A percentile compares a stretch with the other conserved stretches of the same genome.
Conservation (phyloP, 768 basidiomycete genomes). For the Naematelia aurantialba region DNA sequence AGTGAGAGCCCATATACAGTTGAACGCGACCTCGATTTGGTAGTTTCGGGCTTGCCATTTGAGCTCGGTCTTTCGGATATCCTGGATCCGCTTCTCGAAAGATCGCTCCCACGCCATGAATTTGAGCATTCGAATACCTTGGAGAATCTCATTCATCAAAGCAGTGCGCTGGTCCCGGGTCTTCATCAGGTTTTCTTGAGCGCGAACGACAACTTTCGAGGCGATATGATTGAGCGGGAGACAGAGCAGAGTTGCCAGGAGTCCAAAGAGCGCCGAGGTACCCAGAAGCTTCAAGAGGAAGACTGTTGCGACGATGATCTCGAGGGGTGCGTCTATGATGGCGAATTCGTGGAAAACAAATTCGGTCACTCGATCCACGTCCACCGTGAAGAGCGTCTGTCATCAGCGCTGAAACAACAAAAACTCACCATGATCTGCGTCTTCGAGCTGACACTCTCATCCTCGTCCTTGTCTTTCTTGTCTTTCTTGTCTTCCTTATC, state of each 20-base stretch:
- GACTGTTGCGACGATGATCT: slow-evolving; percentile 65
- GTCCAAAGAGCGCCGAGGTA: slow-evolving; percentile 54
- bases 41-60: slow-evolving; percentile 83
- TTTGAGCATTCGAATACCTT: slow-evolving; percentile 88
- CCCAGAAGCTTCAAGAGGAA: slow-evolving; percentile 79
- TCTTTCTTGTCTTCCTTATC: slow-evolving; percentile 59
- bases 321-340: slow-evolving; percentile 45
- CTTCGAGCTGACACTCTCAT: slow-evolving; percentile 58
- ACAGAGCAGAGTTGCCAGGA: slow-evolving; percentile 59
- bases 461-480: slow-evolving; percentile 55
- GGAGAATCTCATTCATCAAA: slow-evolving; percentile 86
- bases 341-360: slow-evolving; percentile 54
- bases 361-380: slow-evolving; percentile 83
- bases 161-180: slow-evolving; percentile 83
- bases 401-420: neutral
- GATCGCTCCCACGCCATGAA: slow-evolving; percentile 95
- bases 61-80: slow-evolving; percentile 73
- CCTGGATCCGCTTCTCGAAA: slow-evolving; percentile 71
- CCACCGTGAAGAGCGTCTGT: slow-evolving; percentile 82
- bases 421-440: slow-evolving; percentile 68
- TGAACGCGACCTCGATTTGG: slow-evolving; percentile 64
- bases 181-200: slow-evolving; percentile 86
- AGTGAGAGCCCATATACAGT: slow-evolving; percentile 57
- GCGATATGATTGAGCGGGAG: slow-evolving; percentile 78
- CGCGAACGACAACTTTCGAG: slow-evolving; percentile 69